A percentile compares a stretch with the other conserved stretches of the same genome.
Conservation (phyloP, 257 asterid genomes). For the Handroanthus guayacan region DNA sequence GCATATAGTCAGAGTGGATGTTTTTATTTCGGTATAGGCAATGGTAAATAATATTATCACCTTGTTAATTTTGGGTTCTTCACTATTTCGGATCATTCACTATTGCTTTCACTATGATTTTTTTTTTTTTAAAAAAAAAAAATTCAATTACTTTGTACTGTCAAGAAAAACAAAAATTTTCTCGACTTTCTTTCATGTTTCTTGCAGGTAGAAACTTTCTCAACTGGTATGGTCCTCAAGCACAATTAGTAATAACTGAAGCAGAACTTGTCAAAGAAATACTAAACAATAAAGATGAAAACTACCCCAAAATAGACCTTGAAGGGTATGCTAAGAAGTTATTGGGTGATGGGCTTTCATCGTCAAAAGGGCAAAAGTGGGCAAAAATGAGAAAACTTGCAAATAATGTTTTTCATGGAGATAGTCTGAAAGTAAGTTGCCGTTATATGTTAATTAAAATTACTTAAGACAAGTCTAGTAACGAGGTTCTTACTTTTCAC, state of each 20-base stretch:
- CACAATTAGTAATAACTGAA: conserved; percentile 66
- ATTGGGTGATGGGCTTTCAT: conserved; percentile 69
- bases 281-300: conserved; percentile 50
- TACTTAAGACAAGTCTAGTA: background rate
- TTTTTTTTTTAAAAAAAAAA: too few species aligned
- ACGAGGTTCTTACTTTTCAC: background rate
- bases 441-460: background rate
- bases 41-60: too few species aligned
- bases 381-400: conserved; percentile 63
- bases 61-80: too few species aligned
- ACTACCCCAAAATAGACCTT: conserved; percentile 66
- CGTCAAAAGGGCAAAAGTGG: conserved; percentile 76
- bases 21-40: too few species aligned
- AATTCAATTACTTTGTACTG: background rate
- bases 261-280: conserved; percentile 63
- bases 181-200: background rate
- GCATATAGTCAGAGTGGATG: too few species aligned
- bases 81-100: too few species aligned
- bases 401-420: conserved; percentile 63
- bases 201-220: conserved; percentile 57
- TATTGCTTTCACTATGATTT: background rate
- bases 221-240: conserved; percentile 63
- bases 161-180: too few species aligned
- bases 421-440: conserved; percentile 57
- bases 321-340: conserved; percentile 66